Evolutionary conservation across 2,329 filamentous ascomycete genomes (phyloP), one percentile per base, ranked within the genome.

Genomic region (Aspergillus quadrilineatus): DNA sequence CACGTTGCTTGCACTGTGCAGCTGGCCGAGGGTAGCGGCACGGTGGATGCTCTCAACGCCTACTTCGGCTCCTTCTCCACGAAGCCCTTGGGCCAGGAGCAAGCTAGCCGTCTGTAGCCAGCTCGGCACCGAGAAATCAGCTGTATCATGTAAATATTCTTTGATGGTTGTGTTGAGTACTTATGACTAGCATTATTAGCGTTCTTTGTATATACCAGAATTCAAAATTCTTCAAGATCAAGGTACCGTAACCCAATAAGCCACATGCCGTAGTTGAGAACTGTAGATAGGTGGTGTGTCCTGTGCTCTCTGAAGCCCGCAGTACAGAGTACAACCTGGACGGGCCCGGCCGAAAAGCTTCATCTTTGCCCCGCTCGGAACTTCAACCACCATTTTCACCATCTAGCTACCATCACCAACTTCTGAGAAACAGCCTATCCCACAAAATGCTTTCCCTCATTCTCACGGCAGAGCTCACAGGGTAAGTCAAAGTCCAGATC

Each of bases 1-100:
- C 94, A 96, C 71, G 88, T 96, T 29, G 90, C 89, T 22, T 82
- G 90, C 59, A 89, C 92, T 4, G 83, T 89, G 9, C 81, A 81
- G 64, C 77, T 97, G 22, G 86, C 84, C 1, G 88, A 93, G 72
- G 92, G 92, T 0, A 84, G 76, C 56, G 90, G 85, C 14, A 96
- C 92, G 0, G 85, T 90, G 0, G 89, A 95, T 66, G 90, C 87
- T 14, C 76, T 97, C 64, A 90, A 97, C 68, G 80, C 83, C 61
- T 97, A 96, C 71, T 97, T 96, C 74, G 80, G 81, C 4, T 73
- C 85, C 1, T 92, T 96, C 65, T 83, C 82, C 53, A 83, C 84
- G 9, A 90, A 88, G 77, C 52, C 66, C 6, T 50, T 75, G 15
- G 71, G 72, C 15, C 68, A 72, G 57, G 69, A 67, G 34, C 63